phyloP scores from a whole-genome alignment of 2,329 filamentous ascomycete genomes.

The Neonectria magnoliae region DNA sequence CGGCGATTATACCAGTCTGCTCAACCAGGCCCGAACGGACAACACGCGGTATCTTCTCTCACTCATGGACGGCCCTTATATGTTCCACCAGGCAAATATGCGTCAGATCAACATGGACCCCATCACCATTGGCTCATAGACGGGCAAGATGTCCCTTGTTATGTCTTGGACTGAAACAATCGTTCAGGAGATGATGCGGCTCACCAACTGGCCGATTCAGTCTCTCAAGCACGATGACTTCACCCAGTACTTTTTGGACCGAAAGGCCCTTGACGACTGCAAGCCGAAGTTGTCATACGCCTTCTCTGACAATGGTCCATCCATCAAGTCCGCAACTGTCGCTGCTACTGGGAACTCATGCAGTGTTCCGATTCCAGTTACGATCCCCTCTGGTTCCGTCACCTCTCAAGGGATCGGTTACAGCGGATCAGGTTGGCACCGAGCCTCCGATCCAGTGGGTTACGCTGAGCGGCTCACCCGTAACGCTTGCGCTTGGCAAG shows the following conservation, averaged over 20 bases:
- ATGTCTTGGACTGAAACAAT: constrained; percentile 31
- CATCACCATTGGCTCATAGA: constrained; percentile 24
- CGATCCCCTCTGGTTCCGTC: constrained; percentile 13
- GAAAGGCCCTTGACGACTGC: constrained; percentile 28
- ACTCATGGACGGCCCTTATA: constrained; percentile 28
- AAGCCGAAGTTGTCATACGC: constrained; percentile 23
- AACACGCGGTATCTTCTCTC: constrained; percentile 28
- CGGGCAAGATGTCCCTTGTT: constrained; percentile 25
- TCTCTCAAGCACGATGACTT: constrained; percentile 29
- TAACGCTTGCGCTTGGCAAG: constrained; percentile 8
- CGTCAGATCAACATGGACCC: constrained; percentile 21
- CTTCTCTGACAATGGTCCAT: constrained; percentile 5
- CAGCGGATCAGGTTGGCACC: constrained; percentile 16
- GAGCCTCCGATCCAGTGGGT: constrained; percentile 32
- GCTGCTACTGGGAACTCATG: constrained; percentile 23
- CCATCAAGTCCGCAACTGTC: constrained; percentile 16
- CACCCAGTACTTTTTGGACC: constrained; percentile 27
- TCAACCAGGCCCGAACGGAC: constrained; percentile 22
- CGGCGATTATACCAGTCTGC: constrained; percentile 18
- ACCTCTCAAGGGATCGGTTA: constrained; percentile 2
- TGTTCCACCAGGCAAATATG: constrained; percentile 36
- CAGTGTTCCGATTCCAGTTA: constrained; percentile 24
- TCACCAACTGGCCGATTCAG: constrained; percentile 29
- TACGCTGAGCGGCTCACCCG: constrained; percentile 17
- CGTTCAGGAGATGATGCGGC: constrained; percentile 27